phyloP scores from a whole-genome alignment of 192 early-diverging fungal species.

The Coemansia biformis region DNA sequence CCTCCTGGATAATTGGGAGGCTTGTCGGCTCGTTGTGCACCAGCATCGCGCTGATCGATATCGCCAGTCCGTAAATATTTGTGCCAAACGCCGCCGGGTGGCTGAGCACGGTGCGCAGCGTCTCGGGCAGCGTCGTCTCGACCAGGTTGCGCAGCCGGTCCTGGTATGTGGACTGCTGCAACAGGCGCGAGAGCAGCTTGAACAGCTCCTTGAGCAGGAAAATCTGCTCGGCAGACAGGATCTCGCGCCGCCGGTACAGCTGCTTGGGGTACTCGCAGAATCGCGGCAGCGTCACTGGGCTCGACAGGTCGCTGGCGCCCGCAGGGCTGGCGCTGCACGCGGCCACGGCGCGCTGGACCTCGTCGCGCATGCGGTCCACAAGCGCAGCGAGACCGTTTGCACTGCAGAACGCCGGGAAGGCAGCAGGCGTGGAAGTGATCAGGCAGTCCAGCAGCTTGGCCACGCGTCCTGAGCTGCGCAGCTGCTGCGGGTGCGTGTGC shows the following conservation, averaged over 20 bases:
- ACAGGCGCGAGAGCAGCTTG: constrained; percentile 88
- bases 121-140: constrained; percentile 75
- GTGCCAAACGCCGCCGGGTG: constrained; percentile 73
- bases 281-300: constrained; percentile 24
- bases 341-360: constrained; percentile 31
- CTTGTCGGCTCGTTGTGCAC: constrained; percentile 98
- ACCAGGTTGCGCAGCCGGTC: constrained; percentile 93
- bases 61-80: constrained; percentile 78
- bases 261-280: constrained; percentile 25
- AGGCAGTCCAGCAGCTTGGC: constrained; percentile 78
- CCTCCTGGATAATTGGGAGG: constrained; percentile 89
- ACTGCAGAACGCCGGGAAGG: constrained; percentile 75
- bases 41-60: constrained; percentile 90
- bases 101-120: constrained; percentile 68
- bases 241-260: constrained; percentile 45
- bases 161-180: constrained; percentile 86
- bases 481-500: constrained; percentile 56
- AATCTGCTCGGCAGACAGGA: constrained; percentile 65
- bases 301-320: constrained; percentile 33
- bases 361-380: constrained; percentile 68
- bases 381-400: constrained; percentile 75
- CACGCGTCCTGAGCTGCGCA: constrained; percentile 61
- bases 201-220: constrained; percentile 80
- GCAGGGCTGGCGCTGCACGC: constrained; percentile 26
- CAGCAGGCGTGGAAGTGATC: constrained; percentile 64